Percentiles rank a stretch among this genome's conserved stretches.
These are phyloP conservation scores for Corniculantispora saksenae DNA, from an alignment of 2,329 filamentous ascomycete species.

Conservation along the genomic window DNA sequence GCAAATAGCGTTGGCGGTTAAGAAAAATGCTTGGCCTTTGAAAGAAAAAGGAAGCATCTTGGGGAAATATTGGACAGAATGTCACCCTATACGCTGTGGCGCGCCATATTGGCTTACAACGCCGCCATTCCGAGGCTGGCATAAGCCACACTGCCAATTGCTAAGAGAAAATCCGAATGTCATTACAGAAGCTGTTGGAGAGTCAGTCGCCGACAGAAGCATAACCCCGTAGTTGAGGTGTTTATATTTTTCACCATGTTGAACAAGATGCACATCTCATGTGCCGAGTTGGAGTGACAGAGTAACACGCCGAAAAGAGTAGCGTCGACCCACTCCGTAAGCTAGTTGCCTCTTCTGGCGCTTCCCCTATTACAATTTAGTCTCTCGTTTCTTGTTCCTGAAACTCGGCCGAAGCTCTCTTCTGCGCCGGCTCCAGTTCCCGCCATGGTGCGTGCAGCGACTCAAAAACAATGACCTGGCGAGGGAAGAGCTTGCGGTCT, in stretches of 20 bases:
- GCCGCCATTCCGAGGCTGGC: not conserved
- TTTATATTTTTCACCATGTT: not conserved
- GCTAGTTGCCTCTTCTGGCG: slow-evolving; percentile 1
- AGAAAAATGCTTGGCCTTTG: not conserved
- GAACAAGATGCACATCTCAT: not conserved
- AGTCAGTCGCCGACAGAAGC: not conserved
- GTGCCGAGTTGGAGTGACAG: not conserved
- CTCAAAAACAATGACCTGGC: not conserved
- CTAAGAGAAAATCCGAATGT: no score
- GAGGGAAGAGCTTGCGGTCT: not conserved
- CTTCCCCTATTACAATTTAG: not conserved
- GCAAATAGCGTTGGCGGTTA: not conserved
- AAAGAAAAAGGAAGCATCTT: not conserved
- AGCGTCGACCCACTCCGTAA: slow-evolving; percentile 13
- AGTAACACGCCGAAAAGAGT: not conserved
- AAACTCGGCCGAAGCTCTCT: not conserved
- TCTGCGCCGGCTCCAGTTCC: not conserved
- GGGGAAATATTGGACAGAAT: no score
- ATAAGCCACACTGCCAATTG: not conserved
- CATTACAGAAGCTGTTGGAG: not conserved
- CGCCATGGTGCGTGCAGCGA: not conserved
- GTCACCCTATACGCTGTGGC: not conserved
- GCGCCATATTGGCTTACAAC: not conserved
- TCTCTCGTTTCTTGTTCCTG: not conserved
- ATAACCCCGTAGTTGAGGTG: not conserved